Percentiles rank a stretch among this genome's conserved stretches.
phyloP scores from a whole-genome alignment of 192 early-diverging fungal genomes.

The Bifiguratus adelaidae region DNA sequence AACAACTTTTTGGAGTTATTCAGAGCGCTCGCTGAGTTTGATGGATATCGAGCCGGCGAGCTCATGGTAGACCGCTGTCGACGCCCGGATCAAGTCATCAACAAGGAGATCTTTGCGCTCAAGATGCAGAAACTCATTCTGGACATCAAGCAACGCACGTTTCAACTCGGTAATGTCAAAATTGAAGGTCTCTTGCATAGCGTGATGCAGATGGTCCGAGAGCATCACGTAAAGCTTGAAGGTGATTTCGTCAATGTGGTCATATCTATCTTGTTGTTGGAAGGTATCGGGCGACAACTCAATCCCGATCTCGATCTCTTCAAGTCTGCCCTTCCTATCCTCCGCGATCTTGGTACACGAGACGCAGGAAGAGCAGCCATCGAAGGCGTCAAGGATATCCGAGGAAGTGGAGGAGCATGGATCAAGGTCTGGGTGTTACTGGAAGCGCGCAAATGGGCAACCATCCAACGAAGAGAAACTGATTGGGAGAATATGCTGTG shows the following conservation, averaged over 20 bases:
- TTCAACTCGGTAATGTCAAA: conserved; percentile 70
- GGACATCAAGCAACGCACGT: conserved; percentile 52
- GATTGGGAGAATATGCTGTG: too few relatives aligned
- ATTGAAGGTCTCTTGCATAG: conserved; percentile 71
- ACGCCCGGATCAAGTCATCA: conserved; percentile 55
- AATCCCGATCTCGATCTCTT: conserved; percentile 89
- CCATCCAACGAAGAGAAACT: conserved; percentile 12
- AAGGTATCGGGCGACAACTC: conserved; percentile 86
- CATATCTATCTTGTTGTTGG: conserved; percentile 83
- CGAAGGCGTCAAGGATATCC: conserved; percentile 32
- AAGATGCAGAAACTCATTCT: conserved; percentile 75
- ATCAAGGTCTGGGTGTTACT: conserved; percentile 53
- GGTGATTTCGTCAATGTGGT: conserved; percentile 93
- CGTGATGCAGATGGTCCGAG: conserved; percentile 81
- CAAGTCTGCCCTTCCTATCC: conserved; percentile 64
- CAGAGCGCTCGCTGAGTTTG: conserved; percentile 74
- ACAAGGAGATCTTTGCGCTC: conserved; percentile 67
- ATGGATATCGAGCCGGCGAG: conserved; percentile 69
- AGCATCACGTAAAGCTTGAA: conserved; percentile 87
- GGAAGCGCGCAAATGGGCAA: conserved; percentile 43
- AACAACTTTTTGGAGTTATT: conserved; percentile 90
- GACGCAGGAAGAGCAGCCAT: conserved; percentile 31
- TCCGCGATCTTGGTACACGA: conserved; percentile 45
- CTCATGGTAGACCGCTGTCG: conserved; percentile 85
- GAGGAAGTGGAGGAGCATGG: conserved; percentile 28